Base-by-base conservation (phyloP, 768 basidiomycete species). In the Boletus speciosus region DNA sequence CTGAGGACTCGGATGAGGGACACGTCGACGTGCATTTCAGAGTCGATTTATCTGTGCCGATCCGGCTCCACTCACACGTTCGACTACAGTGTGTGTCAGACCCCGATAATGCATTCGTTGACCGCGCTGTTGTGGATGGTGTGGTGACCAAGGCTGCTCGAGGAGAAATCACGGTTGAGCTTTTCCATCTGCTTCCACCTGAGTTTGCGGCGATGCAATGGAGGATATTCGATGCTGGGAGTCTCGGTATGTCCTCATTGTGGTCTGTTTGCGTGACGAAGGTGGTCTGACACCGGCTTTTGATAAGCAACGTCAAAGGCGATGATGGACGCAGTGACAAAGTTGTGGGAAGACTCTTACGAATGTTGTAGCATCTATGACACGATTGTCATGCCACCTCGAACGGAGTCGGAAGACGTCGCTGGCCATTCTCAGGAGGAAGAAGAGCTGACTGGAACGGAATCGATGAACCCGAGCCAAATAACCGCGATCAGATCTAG, bases 1-100 rank as follows among this genome's bases (percentile, higher is more conserved):
- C 27, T 10, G 72, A 72, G 34, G 70, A 37, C 7, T 16, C 36
- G 16, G 54, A 77, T 21, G 59, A 66, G 3, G 65, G 64, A 4
- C 73, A 74, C 9, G 73, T 84, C 38, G 74, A 74, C 46, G 83
- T 82, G 8, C 74, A 76, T 48, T 74, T 86, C 46, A 73, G 85
- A 34, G 75, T 85, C 5, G 85, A 87, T 57, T 69, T 78, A 6
- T 71, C 66, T 12, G 76, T 72, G 3, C 51, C 75, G 5, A 74
- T 84, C 31, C 73, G 84, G 2, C 68, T 86, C n/a, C 83, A 85
- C 59, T 85, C 81, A 6, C 85, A 86, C 66, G 79, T 86, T 31
- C 78, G 85, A 15, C 67, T 87, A 4, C 80, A 81, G 59, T 80
- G 83, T 6, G 76, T 80, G 0, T 84, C 83, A 1, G 77, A 77